Evolutionary conservation across 176 grass and related monocot species (phyloP), one percentile per base, ranked within the genome.

Genomic region (Themeda triandra): DNA sequence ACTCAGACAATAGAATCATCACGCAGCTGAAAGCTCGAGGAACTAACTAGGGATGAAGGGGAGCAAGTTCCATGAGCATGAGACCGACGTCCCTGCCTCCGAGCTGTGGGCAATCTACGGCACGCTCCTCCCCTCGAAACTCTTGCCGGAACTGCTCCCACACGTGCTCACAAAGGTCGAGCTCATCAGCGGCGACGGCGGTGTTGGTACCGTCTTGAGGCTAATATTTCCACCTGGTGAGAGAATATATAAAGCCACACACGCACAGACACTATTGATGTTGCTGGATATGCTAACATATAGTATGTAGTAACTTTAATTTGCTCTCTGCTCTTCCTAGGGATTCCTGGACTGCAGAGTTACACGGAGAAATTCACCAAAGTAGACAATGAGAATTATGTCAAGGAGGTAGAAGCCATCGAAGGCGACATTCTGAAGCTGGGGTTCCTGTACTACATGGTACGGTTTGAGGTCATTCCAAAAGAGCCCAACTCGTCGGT

Each of bases 221-320:
- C 78, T 84, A 17, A 87, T 44, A 9, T 90, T 90, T 14, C 60
- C 84, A 46, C 89, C 84, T 2, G 89, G 89, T 87, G 36, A 90
- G 66, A 53, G 18, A 53, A n/a, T n/a, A 53, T 53, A 53, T 53
- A 18, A 49, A 49, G 15, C 32, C n/a, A n/a, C n/a, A n/a, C n/a
- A 48, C 45, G 19, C 18, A 53, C 6, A n/a, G n/a, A 53, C 49
- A 53, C 0, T 53, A 21, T 40, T 69, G 19, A 36, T 40, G 35
- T 18, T 53, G 18, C 49, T 39, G 1, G 66, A 36, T 68, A 66
- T 7, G 2, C 29, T 33, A 15, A 64, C 30, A 9, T 3, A 32
- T 6, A 2, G 6, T 2, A 53, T 53, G 29, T 14, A 65, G 21
- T 31, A 31, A 65, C 28, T 31, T 65, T 29, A 3, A 6, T 7